phyloP scores from a whole-genome alignment of 1,284 basidiomycete species.

The Athelia psychrophila region DNA sequence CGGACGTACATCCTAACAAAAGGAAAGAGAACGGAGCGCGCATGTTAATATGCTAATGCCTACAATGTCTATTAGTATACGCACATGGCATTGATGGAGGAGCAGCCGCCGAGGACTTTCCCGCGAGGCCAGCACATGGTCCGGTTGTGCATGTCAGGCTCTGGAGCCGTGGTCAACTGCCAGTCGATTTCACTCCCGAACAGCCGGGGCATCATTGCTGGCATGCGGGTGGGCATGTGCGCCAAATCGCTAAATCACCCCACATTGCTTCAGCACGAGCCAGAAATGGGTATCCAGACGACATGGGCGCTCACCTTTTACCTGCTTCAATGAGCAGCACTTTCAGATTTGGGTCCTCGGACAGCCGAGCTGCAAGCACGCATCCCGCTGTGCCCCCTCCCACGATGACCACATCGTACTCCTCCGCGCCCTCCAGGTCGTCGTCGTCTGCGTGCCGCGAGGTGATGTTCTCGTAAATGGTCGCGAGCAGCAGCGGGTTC shows the following conservation, averaged over 20 bases:
- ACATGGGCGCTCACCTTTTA: slow-evolving; percentile 42
- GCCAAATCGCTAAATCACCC: slow-evolving; percentile 1
- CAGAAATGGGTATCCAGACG: slow-evolving; percentile 5
- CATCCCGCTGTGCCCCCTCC: slow-evolving; percentile 34
- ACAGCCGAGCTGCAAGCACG: slow-evolving; percentile 31
- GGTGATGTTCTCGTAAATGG: not conserved
- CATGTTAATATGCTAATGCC: not conserved
- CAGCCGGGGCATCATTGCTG: not conserved
- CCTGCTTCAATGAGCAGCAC: slow-evolving; percentile 36
- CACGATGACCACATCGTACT: not conserved
- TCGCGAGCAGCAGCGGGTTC: not conserved
- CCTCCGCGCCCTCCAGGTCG: not conserved
- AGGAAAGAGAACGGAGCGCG: slow-evolving; percentile 11
- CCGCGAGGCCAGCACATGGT: slow-evolving; percentile 26
- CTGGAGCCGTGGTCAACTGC: slow-evolving; percentile 18
- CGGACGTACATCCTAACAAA: slow-evolving; percentile 19
- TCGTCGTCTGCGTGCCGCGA: not conserved
- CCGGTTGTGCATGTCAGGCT: slow-evolving; percentile 17
- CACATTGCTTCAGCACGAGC: slow-evolving; percentile 39
- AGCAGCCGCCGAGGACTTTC: slow-evolving; percentile 33
- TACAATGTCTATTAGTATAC: slow-evolving; percentile 2
- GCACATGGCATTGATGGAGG: slow-evolving; percentile 24
- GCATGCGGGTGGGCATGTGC: not conserved
- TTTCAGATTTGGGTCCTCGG: slow-evolving; percentile 17
- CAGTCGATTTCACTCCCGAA: not conserved